Evolutionary conservation across 192 early-diverging fungal genomes (phyloP).

Genomic region (Gigaspora rosea): DNA sequence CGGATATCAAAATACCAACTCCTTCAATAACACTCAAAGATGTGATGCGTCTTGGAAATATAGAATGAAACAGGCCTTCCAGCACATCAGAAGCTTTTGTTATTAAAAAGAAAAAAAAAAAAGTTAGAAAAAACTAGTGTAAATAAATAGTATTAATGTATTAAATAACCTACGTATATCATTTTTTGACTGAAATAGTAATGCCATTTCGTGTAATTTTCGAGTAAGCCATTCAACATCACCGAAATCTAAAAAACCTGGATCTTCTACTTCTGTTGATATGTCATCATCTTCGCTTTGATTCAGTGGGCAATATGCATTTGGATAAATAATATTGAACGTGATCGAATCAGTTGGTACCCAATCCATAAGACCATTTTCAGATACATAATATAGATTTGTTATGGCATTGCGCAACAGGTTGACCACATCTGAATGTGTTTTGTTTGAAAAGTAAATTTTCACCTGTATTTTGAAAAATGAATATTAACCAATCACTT

Average conservation of each 20-base stretch:
- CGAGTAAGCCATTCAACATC: conserved; percentile 9
- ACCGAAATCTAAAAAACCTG: neutral
- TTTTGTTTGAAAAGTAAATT: neutral
- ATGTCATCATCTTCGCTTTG: neutral
- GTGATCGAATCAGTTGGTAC: conserved; percentile 2
- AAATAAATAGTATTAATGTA: no score
- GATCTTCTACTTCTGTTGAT: neutral
- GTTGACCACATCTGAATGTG: neutral
- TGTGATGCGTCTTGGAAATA: conserved; percentile 17
- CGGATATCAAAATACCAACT: conserved; percentile 9
- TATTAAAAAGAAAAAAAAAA: no score
- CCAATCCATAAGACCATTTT: conserved; percentile 17
- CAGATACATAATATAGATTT: neutral
- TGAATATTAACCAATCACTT: neutral
- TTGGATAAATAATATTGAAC: conserved; percentile 3
- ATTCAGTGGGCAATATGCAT: neutral
- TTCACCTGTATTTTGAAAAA: conserved; percentile 6
- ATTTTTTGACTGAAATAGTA: conserved; percentile 2
- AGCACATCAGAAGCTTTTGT: neutral
- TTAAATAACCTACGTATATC: neutral
- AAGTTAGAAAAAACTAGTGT: no score
- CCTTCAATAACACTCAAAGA: neutral
- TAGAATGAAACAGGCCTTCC: conserved; percentile 11
- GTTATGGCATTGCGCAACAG: neutral
- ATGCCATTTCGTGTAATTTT: conserved; percentile 13